A percentile compares a stretch with the other conserved stretches of the same genome.
Conservation (phyloP, 768 basidiomycete genomes). For the Trametes elegans region DNA sequence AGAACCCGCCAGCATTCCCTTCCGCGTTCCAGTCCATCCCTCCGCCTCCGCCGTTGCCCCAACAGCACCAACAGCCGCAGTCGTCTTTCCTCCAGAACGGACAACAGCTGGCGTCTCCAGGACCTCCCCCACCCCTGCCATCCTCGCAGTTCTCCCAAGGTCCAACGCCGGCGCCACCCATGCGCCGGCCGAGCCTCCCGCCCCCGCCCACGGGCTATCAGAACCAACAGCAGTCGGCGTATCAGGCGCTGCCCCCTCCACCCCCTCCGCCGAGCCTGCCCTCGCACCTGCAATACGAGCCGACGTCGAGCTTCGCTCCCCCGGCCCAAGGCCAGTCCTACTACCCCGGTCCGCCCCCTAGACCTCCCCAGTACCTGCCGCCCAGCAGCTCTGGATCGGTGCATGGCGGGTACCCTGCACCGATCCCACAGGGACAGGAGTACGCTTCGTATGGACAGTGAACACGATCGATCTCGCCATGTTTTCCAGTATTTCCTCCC, state of each 20-base stretch:
- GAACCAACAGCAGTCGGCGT: slow-evolving; percentile 22
- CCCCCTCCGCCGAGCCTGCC: slow-evolving; percentile 25
- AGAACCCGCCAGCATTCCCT: slow-evolving; percentile 14
- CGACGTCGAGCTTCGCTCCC: slow-evolving; percentile 9
- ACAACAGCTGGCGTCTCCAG: slow-evolving; percentile 12
- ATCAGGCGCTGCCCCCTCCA: slow-evolving; percentile 22
- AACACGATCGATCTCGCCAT: background rate
- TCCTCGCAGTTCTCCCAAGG: slow-evolving; percentile 10
- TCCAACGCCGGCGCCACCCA: slow-evolving; percentile 13
- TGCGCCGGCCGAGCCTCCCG: slow-evolving; percentile 47
- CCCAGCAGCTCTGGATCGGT: slow-evolving; percentile 1
- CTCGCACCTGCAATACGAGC: slow-evolving; percentile 16
- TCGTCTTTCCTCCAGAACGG: slow-evolving; percentile 19
- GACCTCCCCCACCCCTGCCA: slow-evolving; percentile 31
- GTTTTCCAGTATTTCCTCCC: background rate
- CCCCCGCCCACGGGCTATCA: slow-evolving; percentile 34
- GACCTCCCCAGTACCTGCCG: slow-evolving; percentile 24
- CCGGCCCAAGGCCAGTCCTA: slow-evolving; percentile 18
- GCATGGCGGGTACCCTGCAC: slow-evolving; percentile 20
- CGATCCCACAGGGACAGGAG: slow-evolving; percentile 9
- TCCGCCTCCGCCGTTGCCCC: slow-evolving; percentile 23
- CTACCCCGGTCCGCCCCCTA: slow-evolving; percentile 30
- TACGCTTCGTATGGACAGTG: slow-evolving; percentile 17
- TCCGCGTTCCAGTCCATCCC: slow-evolving; percentile 19
- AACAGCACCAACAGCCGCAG: slow-evolving; percentile 15